Conservation (phyloP, 2,329 filamentous ascomycete genomes). For the Lachnellula willkommii region DNA sequence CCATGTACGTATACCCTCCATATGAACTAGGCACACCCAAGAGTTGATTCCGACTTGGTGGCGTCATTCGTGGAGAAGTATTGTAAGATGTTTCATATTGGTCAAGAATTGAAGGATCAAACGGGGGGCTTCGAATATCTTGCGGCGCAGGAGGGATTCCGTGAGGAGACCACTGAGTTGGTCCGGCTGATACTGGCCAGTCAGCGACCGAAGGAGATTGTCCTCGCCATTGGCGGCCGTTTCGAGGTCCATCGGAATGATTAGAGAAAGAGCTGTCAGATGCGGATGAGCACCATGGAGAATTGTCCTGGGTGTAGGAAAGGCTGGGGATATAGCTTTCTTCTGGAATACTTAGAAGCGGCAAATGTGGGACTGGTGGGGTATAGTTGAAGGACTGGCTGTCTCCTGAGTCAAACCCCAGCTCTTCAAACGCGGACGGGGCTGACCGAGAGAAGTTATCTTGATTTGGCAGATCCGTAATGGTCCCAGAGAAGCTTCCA, state of each 20-base stretch:
- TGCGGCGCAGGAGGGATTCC: conserved; percentile 17
- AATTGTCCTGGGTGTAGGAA: conserved; percentile 26
- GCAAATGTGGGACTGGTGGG: conserved; percentile 16
- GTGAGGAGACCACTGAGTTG: conserved; percentile 23
- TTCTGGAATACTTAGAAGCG: conserved; percentile 27
- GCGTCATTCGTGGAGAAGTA: conserved; percentile 23
- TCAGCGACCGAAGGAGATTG: conserved; percentile 26
- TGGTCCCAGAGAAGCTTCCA: not conserved
- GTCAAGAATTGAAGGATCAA: conserved; percentile 21
- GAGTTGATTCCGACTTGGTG: conserved; percentile 21
- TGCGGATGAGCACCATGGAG: conserved; percentile 30
- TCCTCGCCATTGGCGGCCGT: conserved; percentile 19
- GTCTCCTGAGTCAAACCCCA: conserved; percentile 11
- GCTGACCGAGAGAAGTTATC: conserved; percentile 7
- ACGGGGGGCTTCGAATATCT: conserved; percentile 22
- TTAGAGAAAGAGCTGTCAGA: conserved; percentile 30
- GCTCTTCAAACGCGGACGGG: conserved; percentile 15
- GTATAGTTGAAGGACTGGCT: conserved; percentile 16
- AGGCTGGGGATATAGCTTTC: conserved; percentile 25
- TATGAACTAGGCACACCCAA: conserved; percentile 25
- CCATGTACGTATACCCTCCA: conserved; percentile 25
- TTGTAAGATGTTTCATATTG: conserved; percentile 23
- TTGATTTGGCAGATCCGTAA: conserved; percentile 6
- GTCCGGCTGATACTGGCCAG: conserved; percentile 19
- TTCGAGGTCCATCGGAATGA: conserved; percentile 27